A percentile compares a stretch with the other conserved stretches of the same genome.
Conservation (phyloP, 2,329 filamentous ascomycete species). For the Epichloe coenophiala region DNA sequence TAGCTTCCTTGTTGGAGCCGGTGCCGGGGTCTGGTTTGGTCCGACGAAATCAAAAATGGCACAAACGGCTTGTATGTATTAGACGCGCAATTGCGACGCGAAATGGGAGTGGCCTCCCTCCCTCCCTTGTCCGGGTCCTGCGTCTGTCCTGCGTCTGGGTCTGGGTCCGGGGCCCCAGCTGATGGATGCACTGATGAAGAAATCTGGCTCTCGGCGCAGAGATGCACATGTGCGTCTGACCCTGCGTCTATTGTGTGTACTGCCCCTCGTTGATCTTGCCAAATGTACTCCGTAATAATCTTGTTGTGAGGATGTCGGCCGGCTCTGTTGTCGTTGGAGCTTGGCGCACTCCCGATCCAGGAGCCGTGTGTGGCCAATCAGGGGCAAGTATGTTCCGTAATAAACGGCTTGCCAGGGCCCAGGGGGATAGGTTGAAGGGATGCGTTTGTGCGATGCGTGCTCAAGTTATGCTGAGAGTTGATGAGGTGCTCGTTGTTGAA, state of each 20-base stretch:
- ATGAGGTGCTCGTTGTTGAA: no score
- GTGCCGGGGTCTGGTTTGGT: neutral
- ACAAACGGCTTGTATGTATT: neutral
- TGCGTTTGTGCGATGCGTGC: neutral
- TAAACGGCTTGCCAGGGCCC: no score
- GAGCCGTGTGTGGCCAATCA: neutral
- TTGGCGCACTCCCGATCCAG: neutral
- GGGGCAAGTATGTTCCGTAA: neutral
- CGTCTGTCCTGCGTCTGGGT: neutral
- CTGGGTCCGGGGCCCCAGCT: neutral
- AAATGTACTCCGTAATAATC: neutral
- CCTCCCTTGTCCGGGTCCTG: neutral
- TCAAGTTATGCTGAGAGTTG: neutral
- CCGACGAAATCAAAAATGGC: no score
- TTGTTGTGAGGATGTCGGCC: neutral
- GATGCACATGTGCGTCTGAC: neutral
- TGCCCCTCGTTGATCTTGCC: neutral
- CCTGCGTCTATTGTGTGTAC: neutral
- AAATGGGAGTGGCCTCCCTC: neutral
- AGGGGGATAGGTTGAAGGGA: no score
- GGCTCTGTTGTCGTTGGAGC: neutral
- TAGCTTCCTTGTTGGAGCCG: neutral
- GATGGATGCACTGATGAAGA: neutral
- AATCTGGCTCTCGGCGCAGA: neutral
- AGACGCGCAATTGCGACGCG: neutral